These are phyloP conservation scores for Polyporus arcularius DNA, from an alignment of 768 basidiomycete genomes.

Conservation along the genomic window DNA sequence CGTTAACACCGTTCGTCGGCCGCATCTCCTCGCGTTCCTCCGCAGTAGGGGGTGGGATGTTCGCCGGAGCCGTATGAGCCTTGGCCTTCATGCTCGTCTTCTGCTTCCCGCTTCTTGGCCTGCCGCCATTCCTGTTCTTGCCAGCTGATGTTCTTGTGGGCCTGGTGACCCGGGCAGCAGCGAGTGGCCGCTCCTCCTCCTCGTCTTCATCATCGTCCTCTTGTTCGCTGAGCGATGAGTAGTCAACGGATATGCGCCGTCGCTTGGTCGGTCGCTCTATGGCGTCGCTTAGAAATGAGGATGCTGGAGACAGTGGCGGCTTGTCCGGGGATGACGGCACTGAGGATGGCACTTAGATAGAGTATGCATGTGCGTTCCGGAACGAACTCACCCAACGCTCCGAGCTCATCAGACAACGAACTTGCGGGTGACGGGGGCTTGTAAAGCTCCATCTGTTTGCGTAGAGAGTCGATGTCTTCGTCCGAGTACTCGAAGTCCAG, in stretches of 20 bases:
- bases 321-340: slow-evolving; percentile 31
- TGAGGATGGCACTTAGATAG: not conserved
- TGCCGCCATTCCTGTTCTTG: slow-evolving; percentile 9
- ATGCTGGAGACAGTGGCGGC: slow-evolving; percentile 33
- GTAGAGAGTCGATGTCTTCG: slow-evolving; percentile 65
- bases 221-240: slow-evolving; percentile 30
- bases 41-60: slow-evolving; percentile 42
- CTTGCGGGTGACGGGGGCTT: slow-evolving; percentile 51
- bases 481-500: slow-evolving; percentile 81
- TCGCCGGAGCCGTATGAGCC: slow-evolving; percentile 54
- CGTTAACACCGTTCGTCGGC: slow-evolving; percentile 46
- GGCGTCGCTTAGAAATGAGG: slow-evolving; percentile 30
- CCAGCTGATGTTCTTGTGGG: not conserved
- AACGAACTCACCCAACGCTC: slow-evolving; percentile 51
- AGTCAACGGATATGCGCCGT: slow-evolving; percentile 27
- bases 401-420: slow-evolving; percentile 44
- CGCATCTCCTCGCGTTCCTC: slow-evolving; percentile 40
- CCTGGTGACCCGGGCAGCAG: slow-evolving; percentile 13
- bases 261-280: slow-evolving; percentile 30
- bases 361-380: not conserved
- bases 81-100: slow-evolving; percentile 60
- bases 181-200: slow-evolving; percentile 25
- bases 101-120: slow-evolving; percentile 51
- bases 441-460: slow-evolving; percentile 66
- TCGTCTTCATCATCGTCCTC: slow-evolving; percentile 24